Evolutionary conservation across 2,329 filamentous ascomycete species (phyloP).

Genomic region (Cercospora sp.): DNA sequence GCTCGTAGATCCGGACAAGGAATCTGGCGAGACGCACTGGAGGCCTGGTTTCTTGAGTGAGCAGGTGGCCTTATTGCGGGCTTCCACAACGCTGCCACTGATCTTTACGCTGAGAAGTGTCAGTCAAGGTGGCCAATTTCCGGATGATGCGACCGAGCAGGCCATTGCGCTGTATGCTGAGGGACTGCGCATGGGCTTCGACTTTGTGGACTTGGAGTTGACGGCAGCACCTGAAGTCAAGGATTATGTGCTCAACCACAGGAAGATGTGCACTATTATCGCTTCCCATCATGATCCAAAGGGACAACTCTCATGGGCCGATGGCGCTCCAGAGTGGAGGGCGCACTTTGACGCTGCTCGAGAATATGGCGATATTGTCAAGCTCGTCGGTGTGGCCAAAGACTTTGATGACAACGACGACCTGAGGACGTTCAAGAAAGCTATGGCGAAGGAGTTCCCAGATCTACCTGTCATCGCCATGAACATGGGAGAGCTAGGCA

Average conservation of each 20-base stretch:
- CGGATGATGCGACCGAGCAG: constrained; percentile 64
- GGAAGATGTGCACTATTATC: constrained; percentile 79
- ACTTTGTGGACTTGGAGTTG: constrained; percentile 93
- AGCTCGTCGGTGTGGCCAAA: constrained; percentile 81
- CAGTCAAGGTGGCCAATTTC: constrained; percentile 84
- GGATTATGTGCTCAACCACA: constrained; percentile 50
- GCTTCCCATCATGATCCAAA: constrained; percentile 91
- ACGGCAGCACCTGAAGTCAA: constrained; percentile 77
- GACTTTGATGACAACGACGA: constrained; percentile 82
- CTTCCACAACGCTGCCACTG: constrained; percentile 70
- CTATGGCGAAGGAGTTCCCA: constrained; percentile 70
- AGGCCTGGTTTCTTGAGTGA: constrained; percentile 71
- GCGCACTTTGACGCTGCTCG: constrained; percentile 85
- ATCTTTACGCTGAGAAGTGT: constrained; percentile 89
- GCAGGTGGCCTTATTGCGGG: constrained; percentile 78
- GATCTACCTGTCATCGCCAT: constrained; percentile 82
- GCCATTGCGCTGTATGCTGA: constrained; percentile 73
- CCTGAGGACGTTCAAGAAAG: constrained; percentile 75
- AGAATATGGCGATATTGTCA: constrained; percentile 89
- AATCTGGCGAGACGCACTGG: constrained; percentile 56
- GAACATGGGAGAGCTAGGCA: constrained; percentile 88
- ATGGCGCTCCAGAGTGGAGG: constrained; percentile 71
- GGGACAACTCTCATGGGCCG: constrained; percentile 78
- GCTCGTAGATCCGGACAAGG: constrained; percentile 67
- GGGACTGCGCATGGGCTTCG: constrained; percentile 79